Evolutionary conservation across 495 filamentous ascomycete species (phyloP).

Genomic region (Cladorrhinum samala): DNA sequence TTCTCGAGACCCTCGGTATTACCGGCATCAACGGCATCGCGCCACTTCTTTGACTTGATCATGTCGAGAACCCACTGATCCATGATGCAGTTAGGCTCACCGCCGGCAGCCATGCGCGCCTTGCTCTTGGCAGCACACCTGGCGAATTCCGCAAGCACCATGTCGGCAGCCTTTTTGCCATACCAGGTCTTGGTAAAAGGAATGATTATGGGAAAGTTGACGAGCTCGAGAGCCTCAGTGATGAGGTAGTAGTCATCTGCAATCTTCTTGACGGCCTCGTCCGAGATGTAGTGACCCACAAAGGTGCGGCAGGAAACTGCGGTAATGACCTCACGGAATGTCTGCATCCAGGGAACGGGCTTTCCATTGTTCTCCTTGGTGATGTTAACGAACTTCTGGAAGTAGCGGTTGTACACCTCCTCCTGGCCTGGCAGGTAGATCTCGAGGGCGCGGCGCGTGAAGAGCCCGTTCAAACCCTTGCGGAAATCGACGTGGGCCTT

Average conservation of each 20-base stretch:
- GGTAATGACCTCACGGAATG: constrained; percentile 94
- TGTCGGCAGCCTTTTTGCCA: constrained; percentile 90
- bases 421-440: constrained; percentile 88
- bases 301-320: constrained; percentile 93
- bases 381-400: constrained; percentile 66
- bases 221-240: constrained; percentile 90
- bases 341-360: constrained; percentile 80
- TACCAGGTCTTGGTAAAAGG: constrained; percentile 97
- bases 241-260: constrained; percentile 95
- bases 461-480: constrained; percentile 90
- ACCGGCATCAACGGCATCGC: constrained; percentile 63
- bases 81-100: constrained; percentile 84
- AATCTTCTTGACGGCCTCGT: constrained; percentile 87
- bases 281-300: constrained; percentile 89
- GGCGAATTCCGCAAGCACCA: constrained; percentile 84
- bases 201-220: constrained; percentile 97
- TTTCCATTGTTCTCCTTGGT: constrained; percentile 63
- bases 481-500: constrained; percentile 94
- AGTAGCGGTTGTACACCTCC: constrained; percentile 84
- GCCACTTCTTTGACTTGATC: constrained; percentile 72
- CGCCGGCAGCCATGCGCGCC: constrained; percentile 85
- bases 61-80: constrained; percentile 88
- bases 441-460: constrained; percentile 84
- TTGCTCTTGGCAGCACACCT: constrained; percentile 91
- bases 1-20: constrained; percentile 65